Percentiles rank a stretch among this genome's conserved stretches.
Evolutionary conservation across 805 yeast genomes (phyloP).

Genomic region (Candida oleophila): DNA sequence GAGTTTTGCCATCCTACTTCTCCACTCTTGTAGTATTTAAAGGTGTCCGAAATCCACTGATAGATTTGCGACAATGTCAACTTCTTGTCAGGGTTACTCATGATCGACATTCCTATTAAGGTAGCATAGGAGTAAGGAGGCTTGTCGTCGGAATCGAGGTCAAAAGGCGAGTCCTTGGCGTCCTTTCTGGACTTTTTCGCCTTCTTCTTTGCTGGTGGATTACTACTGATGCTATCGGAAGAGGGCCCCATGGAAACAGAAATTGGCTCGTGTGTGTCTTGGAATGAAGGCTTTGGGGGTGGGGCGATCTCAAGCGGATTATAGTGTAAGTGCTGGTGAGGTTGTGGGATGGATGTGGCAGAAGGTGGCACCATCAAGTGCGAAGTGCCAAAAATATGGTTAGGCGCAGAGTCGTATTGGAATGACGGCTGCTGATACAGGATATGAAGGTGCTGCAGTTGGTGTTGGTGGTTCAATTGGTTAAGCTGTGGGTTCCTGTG

Average conservation of each 20-base stretch:
- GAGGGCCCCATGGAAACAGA: constrained; percentile 7
- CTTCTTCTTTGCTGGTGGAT: constrained; percentile 33
- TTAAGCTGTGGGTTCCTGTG: constrained; percentile 8
- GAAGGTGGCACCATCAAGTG: constrained; percentile 4
- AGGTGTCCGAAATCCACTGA: constrained; percentile 86
- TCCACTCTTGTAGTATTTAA: constrained; percentile 75
- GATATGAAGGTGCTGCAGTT: too few relatives aligned
- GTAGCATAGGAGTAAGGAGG: constrained; percentile 96
- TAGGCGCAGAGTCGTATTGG: constrained; percentile 3
- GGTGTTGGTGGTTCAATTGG: constrained; percentile 3
- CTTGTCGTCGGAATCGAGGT: constrained; percentile 59
- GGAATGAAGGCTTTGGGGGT: constrained; percentile 13
- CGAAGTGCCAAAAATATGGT: neutral
- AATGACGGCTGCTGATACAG: constrained; percentile 4
- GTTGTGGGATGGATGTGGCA: constrained; percentile 6
- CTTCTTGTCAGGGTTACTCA: constrained; percentile 62
- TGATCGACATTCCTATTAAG: constrained; percentile 87
- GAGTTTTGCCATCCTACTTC: constrained; percentile 98
- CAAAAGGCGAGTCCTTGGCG: constrained; percentile 32
- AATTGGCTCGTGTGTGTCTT: constrained; percentile 6
- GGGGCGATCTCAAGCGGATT: constrained; percentile 7
- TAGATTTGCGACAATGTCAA: constrained; percentile 67
- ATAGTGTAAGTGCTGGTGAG: constrained; percentile 10
- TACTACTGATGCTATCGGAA: constrained; percentile 16
- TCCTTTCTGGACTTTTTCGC: constrained; percentile 27